Conservation (phyloP, 106 monocot genomes). For the Gastrodia elata region DNA sequence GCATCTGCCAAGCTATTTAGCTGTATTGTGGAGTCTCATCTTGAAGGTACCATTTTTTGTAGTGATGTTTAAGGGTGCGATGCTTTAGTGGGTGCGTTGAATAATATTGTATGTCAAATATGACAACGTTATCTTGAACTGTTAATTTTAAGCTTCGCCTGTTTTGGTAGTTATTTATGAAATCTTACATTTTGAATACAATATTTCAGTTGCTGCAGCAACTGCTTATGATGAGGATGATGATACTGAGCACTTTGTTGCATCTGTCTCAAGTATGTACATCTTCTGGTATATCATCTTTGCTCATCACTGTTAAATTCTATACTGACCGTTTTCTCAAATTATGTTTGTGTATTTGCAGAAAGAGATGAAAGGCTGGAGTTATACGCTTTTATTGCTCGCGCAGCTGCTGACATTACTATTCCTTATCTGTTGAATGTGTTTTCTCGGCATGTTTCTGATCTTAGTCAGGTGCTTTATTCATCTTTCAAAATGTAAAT, state of each 20-base stretch:
- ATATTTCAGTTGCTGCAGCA: constrained; percentile 63
- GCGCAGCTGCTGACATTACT: constrained; percentile 52
- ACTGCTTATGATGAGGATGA: constrained; percentile 73
- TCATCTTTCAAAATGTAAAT: constrained; percentile 2
- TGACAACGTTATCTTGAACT: neutral
- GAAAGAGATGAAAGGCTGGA: constrained; percentile 88
- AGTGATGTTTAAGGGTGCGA: neutral
- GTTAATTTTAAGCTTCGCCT: neutral
- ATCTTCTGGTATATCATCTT: neutral
- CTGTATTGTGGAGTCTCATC: constrained; percentile 49
- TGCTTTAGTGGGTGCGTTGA: neutral
- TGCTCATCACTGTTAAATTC: neutral
- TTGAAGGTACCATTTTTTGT: constrained; percentile 51
- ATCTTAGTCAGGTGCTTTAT: constrained; percentile 55
- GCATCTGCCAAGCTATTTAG: constrained; percentile 64
- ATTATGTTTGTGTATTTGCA: constrained; percentile 16
- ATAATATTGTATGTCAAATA: constrained; percentile 1
- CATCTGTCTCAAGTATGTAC: constrained; percentile 69
- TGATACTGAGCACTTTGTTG: constrained; percentile 72
- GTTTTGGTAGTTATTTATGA: neutral
- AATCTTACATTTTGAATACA: constrained; percentile 5
- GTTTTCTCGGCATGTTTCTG: constrained; percentile 50
- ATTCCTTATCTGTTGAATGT: constrained; percentile 58
- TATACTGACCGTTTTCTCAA: neutral
- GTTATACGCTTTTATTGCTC: constrained; percentile 88